phyloP scores from a whole-genome alignment of 768 basidiomycete genomes.

The Obba rivulosa region DNA sequence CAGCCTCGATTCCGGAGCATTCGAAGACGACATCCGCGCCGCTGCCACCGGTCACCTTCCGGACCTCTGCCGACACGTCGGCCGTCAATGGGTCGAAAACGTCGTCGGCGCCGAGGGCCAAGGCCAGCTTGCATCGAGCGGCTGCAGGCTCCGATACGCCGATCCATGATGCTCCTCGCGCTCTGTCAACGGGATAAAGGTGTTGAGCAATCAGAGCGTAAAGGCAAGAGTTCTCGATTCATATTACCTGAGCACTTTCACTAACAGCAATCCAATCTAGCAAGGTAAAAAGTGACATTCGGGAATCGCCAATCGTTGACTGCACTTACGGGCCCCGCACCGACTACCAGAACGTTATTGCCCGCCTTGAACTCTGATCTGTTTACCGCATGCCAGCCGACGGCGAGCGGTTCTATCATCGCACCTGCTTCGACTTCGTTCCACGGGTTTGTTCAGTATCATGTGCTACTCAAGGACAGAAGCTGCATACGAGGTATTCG shows the following conservation, averaged over 20 bases:
- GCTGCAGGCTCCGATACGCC: constrained; percentile 37
- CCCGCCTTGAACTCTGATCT: constrained; percentile 33
- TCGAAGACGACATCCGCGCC: constrained; percentile 46
- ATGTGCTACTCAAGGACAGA: not conserved
- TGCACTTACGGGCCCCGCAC: constrained; percentile 39
- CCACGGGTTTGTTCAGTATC: too few species aligned
- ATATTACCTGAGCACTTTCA: constrained; percentile 13
- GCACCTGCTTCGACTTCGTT: constrained; percentile 41
- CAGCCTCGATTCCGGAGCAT: constrained; percentile 37
- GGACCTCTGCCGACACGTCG: constrained; percentile 23
- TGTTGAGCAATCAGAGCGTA: not conserved
- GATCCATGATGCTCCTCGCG: constrained; percentile 25
- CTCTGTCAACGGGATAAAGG: constrained; percentile 2
- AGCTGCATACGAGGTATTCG: constrained; percentile 30
- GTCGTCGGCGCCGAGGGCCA: constrained; percentile 32
- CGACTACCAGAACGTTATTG: constrained; percentile 35
- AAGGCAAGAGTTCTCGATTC: not conserved
- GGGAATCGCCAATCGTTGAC: not conserved
- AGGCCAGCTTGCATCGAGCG: constrained; percentile 32
- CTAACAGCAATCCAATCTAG: constrained; percentile 18
- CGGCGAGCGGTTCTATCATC: constrained; percentile 42
- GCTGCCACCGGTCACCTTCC: constrained; percentile 21
- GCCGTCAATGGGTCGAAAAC: constrained; percentile 30
- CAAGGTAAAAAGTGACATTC: not conserved
- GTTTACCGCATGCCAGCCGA: constrained; percentile 42